Evolutionary conservation across 2,329 filamentous ascomycete species (phyloP).

Genomic region (Colletotrichum costaricense): DNA sequence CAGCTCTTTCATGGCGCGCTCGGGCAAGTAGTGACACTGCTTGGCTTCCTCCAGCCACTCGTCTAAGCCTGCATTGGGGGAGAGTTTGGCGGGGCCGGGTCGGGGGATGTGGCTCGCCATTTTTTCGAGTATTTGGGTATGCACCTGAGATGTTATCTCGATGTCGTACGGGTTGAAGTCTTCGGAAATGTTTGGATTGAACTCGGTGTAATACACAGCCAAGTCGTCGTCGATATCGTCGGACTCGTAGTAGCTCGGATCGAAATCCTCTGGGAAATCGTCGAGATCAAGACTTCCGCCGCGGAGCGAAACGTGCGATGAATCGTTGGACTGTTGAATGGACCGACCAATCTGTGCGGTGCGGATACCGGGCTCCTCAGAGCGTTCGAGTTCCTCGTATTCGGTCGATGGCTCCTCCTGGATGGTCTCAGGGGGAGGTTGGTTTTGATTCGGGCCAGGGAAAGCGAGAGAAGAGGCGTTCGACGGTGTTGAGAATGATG

Average conservation of each 20-base stretch:
- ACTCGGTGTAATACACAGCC: constrained; percentile 6
- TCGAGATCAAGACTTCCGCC: constrained; percentile 16
- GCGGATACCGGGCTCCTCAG: constrained; percentile 24
- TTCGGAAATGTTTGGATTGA: constrained; percentile 21
- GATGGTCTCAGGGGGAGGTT: constrained; percentile 8
- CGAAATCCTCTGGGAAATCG: constrained; percentile 26
- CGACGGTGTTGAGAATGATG: constrained; percentile 20
- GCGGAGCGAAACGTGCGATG: constrained; percentile 15
- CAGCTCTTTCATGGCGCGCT: constrained; percentile 97
- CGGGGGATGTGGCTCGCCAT: constrained; percentile 75
- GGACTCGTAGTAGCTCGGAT: constrained; percentile 29
- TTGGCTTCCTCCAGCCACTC: constrained; percentile 98
- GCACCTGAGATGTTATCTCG: constrained; percentile 4
- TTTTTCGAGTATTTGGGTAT: constrained; percentile 36
- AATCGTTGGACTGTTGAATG: constrained; percentile 22
- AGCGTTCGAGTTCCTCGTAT: constrained; percentile 14
- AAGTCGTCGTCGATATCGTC: constrained; percentile 27
- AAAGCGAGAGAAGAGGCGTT: neutral
- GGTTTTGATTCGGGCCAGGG: neutral
- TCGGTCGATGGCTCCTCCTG: constrained; percentile 1
- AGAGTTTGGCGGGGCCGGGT: constrained; percentile 89
- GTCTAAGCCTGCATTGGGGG: constrained; percentile 85
- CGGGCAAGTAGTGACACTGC: constrained; percentile 96
- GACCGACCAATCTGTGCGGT: constrained; percentile 21
- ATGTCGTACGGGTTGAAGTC: constrained; percentile 19